These are phyloP conservation scores for Ophidiomyces ophidiicola DNA, from an alignment of 2,329 filamentous ascomycete genomes.

Conservation along the genomic window DNA sequence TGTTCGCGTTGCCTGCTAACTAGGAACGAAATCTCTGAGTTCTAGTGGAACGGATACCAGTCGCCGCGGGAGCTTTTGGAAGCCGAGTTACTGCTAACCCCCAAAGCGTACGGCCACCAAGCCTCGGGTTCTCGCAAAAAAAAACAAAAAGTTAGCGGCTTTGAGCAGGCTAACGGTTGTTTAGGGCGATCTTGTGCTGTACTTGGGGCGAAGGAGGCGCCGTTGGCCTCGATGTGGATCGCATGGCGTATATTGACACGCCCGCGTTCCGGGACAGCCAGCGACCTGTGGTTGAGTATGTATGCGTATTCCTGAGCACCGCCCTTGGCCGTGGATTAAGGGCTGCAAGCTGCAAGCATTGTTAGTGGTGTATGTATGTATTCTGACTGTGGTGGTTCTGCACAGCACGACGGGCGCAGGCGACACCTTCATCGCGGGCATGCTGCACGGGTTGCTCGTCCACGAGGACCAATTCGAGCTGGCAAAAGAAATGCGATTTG, in stretches of 20 bases:
- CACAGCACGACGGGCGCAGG: slow-evolving; percentile 58
- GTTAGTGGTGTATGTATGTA: slow-evolving; percentile 6
- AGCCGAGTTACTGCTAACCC: slow-evolving; percentile 30
- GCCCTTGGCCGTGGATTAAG: too few species aligned
- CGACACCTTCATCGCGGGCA: slow-evolving; percentile 63
- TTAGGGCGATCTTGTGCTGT: slow-evolving; percentile 41
- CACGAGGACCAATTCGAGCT: slow-evolving; percentile 40
- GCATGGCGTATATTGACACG: slow-evolving; percentile 29
- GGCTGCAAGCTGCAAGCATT: too few species aligned
- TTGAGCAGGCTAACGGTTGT: background rate
- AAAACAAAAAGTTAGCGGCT: slow-evolving; percentile 1
- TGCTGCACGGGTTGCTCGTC: slow-evolving; percentile 48
- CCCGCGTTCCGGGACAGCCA: slow-evolving; percentile 33
- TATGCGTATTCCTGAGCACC: too few species aligned
- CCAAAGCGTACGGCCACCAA: slow-evolving; percentile 42
- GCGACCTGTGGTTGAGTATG: slow-evolving; percentile 48
- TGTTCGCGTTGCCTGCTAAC: too few species aligned
- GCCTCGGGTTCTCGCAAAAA: slow-evolving; percentile 3
- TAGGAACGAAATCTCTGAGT: too few species aligned
- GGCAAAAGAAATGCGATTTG: slow-evolving; percentile 44
- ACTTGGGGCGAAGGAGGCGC: slow-evolving; percentile 50
- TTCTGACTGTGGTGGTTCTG: slow-evolving; percentile 17
- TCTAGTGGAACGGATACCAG: slow-evolving; percentile 28
- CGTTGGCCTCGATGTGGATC: slow-evolving; percentile 33
- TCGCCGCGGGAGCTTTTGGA: slow-evolving; percentile 43